These are phyloP conservation scores for Penicillium concentricum DNA, from an alignment of 2,329 filamentous ascomycete genomes.

Conservation along the genomic window DNA sequence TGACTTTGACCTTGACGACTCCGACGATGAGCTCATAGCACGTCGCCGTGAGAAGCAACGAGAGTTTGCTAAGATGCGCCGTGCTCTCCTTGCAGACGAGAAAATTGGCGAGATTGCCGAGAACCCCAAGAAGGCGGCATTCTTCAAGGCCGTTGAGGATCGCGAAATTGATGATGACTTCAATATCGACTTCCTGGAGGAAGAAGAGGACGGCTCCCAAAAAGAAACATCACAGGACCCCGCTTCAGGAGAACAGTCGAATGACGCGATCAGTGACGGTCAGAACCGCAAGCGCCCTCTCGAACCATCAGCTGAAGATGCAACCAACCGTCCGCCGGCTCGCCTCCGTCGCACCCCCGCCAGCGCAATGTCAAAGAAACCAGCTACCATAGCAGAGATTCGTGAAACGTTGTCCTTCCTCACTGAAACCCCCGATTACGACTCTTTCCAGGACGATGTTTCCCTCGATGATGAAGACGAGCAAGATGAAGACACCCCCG, in stretches of 20 bases:
- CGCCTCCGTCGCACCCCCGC: conserved; percentile 60
- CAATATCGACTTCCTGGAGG: conserved; percentile 70
- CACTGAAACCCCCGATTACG: conserved; percentile 65
- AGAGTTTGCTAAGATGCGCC: conserved; percentile 89
- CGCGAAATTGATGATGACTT: conserved; percentile 68
- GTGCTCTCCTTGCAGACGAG: conserved; percentile 82
- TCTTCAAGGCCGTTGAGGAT: conserved; percentile 87
- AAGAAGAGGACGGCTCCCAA: conserved; percentile 43
- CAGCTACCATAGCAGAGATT: conserved; percentile 74
- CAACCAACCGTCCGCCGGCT: conserved; percentile 56
- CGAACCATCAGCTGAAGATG: conserved; percentile 41
- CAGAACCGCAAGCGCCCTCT: conserved; percentile 45
- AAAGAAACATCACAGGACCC: conserved; percentile 30
- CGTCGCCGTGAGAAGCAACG: conserved; percentile 76
- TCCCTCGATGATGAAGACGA: conserved; percentile 45
- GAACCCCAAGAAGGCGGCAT: conserved; percentile 85
- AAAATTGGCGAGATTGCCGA: conserved; percentile 86
- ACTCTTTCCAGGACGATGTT: conserved; percentile 55
- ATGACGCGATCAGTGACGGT: conserved; percentile 19
- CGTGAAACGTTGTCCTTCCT: conserved; percentile 80
- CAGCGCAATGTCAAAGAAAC: conserved; percentile 60
- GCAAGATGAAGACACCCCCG: conserved; percentile 17
- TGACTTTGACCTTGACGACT: conserved; percentile 83
- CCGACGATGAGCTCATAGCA: conserved; percentile 76
- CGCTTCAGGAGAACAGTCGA: conserved; percentile 18